Percentiles rank a stretch among this genome's conserved stretches.
phyloP scores from a whole-genome alignment of 768 basidiomycete genomes.

The Chalciporus piperatus region DNA sequence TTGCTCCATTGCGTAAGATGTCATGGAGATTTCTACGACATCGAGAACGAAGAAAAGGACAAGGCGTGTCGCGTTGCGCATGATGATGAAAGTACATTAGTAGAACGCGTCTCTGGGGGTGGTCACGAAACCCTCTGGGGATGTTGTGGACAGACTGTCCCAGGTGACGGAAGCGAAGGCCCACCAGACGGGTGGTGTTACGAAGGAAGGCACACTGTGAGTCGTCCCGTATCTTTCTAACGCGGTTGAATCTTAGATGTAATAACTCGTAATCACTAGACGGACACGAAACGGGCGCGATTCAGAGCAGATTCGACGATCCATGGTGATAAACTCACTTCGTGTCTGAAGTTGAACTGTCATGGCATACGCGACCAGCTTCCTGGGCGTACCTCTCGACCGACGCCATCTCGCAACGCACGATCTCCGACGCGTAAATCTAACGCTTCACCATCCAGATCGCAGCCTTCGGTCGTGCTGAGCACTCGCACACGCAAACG shows the following conservation, averaged over 20 bases:
- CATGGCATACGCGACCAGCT: slow-evolving; percentile 36
- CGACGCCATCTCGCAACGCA: slow-evolving; percentile 4
- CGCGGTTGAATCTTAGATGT: neutral
- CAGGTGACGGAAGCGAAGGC: slow-evolving; percentile 77
- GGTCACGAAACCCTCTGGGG: slow-evolving; percentile 60
- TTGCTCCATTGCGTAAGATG: slow-evolving; percentile 73
- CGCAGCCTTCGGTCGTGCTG: slow-evolving; percentile 9
- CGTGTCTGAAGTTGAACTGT: slow-evolving; percentile 59
- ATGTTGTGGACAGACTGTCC: slow-evolving; percentile 70
- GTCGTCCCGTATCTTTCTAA: neutral
- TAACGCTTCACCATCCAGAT: slow-evolving; percentile 24
- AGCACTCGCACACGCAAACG: slow-evolving; percentile 21
- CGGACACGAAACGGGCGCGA: slow-evolving; percentile 69
- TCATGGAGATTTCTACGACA: slow-evolving; percentile 64
- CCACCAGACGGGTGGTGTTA: slow-evolving; percentile 89
- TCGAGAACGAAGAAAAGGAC: slow-evolving; percentile 64
- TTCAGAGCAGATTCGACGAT: slow-evolving; percentile 74
- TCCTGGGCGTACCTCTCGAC: slow-evolving; percentile 1
- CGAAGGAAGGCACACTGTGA: slow-evolving; percentile 72
- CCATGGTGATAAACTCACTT: slow-evolving; percentile 61
- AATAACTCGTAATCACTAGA: slow-evolving; percentile 36
- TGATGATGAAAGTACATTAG: slow-evolving; percentile 78
- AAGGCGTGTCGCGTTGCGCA: slow-evolving; percentile 67
- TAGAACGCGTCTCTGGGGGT: slow-evolving; percentile 51
- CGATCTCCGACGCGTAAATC: slow-evolving; percentile 22